Conservation (phyloP, 208 protist species). For the Crithidia acanthocephali region DNA sequence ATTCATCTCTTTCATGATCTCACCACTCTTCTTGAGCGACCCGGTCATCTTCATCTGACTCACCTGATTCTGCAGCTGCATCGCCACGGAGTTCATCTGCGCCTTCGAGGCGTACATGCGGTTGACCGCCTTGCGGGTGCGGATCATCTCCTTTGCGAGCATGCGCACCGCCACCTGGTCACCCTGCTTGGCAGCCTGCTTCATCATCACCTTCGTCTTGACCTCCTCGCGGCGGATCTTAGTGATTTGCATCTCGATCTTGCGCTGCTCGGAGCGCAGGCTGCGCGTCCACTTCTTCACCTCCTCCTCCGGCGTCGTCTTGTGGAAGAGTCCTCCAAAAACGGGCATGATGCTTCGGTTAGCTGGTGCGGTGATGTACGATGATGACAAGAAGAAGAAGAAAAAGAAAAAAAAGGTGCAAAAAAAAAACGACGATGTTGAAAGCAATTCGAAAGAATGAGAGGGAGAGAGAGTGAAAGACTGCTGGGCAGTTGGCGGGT, state of each 20-base stretch:
- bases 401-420: conserved; percentile 22
- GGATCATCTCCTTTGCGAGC: conserved; percentile 85
- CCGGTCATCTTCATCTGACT: conserved; percentile 83
- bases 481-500: too few species aligned
- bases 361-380: neutral
- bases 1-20: conserved; percentile 92
- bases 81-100: conserved; percentile 90
- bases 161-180: conserved; percentile 79
- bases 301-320: conserved; percentile 72
- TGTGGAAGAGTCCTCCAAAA: conserved; percentile 66
- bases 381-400: conserved; percentile 1
- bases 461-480: too few species aligned
- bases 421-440: conserved; percentile 16
- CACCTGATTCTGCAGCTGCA: conserved; percentile 90
- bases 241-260: conserved; percentile 81
- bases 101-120: conserved; percentile 89
- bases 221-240: conserved; percentile 87
- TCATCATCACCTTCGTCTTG: conserved; percentile 83
- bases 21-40: conserved; percentile 63
- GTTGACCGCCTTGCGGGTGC: conserved; percentile 73
- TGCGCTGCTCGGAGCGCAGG: conserved; percentile 80
- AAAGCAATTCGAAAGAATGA: neutral
- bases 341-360: conserved; percentile 30
- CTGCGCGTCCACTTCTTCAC: conserved; percentile 76
- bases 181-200: conserved; percentile 79